Base-by-base conservation (phyloP, 208 protist species). In the Trypanosoma lewisi region DNA sequence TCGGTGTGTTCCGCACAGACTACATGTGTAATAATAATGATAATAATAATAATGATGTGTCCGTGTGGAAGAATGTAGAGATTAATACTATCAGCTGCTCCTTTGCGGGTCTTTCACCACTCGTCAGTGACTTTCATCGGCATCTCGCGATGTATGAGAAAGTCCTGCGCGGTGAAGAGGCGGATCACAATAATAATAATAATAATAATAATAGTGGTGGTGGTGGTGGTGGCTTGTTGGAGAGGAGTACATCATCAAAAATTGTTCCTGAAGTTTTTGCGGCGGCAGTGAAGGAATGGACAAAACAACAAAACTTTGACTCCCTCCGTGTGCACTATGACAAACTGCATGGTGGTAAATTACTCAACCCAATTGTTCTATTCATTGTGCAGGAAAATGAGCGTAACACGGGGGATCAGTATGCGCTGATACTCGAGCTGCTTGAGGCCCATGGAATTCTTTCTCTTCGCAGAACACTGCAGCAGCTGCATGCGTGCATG, bases 11-110 rank as follows among this genome's bases (percentile, higher is more conserved):
- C 52, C 82, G 96, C 48, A 91, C 90, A 16, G 96, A 98, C 67
- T 98, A 98, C 75, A 98, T 98, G 94, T 75, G 72, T 47, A 27
- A n/a, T 14, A 17, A 49, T n/a, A 44, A 12, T 8, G 17, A 28
- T 3, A 21, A 34, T 2, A n/a, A 21, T 28, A 8, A 25, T 19
- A 50, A 33, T 8, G 48, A 25, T 5, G 78, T 71, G 39, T 73
- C 57, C 6, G 78, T 67, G 41, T 93, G 80, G 81, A 91, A 89
- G 63, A 97, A 98, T 73, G 95, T 98, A n/a, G 97, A 98, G 71
- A 85, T 98, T 44, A 98, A 98, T 77, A 98, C 95, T 11, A 97
- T 98, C 56, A 97, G 94, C 55, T 94, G 89, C 63, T 91, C 90
- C 55, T 98, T 98, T 64, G 91, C 83, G 1, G 80, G 80, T 4